phyloP scores from a whole-genome alignment of 257 asterid species.

The Jacaranda copaia region DNA sequence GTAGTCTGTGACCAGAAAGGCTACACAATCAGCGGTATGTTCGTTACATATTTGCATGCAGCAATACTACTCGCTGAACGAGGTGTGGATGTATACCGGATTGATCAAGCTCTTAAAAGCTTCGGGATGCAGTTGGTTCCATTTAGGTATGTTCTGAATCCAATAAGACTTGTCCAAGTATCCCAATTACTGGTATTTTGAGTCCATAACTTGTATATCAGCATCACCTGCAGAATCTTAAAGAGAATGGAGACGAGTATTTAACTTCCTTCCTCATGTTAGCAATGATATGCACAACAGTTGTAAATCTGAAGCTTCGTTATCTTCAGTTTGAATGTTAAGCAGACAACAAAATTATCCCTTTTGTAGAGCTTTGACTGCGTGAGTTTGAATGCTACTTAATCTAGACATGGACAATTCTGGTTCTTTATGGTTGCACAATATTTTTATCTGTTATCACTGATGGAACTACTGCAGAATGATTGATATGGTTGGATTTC shows the following conservation, averaged over 20 bases:
- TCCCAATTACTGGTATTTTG: not conserved
- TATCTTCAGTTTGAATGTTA: no score
- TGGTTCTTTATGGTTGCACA: not conserved
- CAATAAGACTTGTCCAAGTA: not conserved
- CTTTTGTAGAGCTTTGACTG: no score
- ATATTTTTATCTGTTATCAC: constrained; percentile 19
- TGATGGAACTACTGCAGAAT: constrained; percentile 43
- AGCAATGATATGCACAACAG: not conserved
- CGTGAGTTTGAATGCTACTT: not conserved
- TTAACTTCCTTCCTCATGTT: not conserved
- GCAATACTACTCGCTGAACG: constrained; percentile 57
- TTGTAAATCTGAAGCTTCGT: not conserved
- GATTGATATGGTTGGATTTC: constrained; percentile 52
- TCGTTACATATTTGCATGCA: constrained; percentile 54
- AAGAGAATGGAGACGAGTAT: not conserved
- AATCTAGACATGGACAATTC: not conserved
- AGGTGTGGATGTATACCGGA: constrained; percentile 53
- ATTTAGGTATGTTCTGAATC: constrained; percentile 49
- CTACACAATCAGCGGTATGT: constrained; percentile 52
- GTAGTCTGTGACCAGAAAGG: constrained; percentile 53
- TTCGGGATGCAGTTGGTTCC: constrained; percentile 69
- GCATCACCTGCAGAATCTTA: constrained; percentile 7
- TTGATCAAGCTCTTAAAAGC: constrained; percentile 54
- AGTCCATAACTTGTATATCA: constrained; percentile 7
- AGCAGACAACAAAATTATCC: no score